Evolutionary conservation across 768 basidiomycete genomes (phyloP).

Genomic region (Galerina sulciceps): DNA sequence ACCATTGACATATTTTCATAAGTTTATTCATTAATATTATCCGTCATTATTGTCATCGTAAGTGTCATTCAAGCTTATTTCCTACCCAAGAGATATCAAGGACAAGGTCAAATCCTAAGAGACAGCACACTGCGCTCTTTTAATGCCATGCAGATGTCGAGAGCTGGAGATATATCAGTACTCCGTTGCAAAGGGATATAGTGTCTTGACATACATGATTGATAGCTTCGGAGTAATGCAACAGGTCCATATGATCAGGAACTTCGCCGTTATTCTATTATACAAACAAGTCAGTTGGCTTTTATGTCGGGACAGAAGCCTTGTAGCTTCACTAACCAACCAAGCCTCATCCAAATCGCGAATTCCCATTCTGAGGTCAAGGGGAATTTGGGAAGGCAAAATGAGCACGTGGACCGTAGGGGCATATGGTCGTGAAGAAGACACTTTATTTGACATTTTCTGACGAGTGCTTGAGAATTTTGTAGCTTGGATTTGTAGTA

Average conservation of each 20-base stretch:
- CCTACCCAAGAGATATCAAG: neutral
- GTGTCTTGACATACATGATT: conserved; percentile 53
- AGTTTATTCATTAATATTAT: neutral
- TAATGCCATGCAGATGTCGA: conserved; percentile 43
- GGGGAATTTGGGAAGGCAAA: conserved; percentile 74
- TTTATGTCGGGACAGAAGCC: conserved; percentile 1
- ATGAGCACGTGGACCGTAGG: conserved; percentile 78
- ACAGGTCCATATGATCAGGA: conserved; percentile 81
- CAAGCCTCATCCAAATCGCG: conserved; percentile 69
- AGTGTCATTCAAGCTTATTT: neutral
- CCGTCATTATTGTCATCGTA: neutral
- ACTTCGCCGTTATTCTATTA: conserved; percentile 53
- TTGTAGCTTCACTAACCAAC: conserved; percentile 47
- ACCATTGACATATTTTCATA: neutral
- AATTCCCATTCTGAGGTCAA: conserved; percentile 69
- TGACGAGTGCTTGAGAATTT: conserved; percentile 25
- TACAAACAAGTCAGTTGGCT: conserved; percentile 13
- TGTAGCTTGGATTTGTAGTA: neutral
- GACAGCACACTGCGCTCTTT: conserved; percentile 60
- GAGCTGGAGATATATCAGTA: conserved; percentile 49
- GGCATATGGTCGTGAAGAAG: conserved; percentile 62
- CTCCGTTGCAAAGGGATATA: conserved; percentile 1
- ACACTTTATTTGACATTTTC: conserved; percentile 58
- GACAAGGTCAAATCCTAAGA: conserved; percentile 46
- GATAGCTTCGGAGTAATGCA: conserved; percentile 59